These are phyloP conservation scores for Aspergillus puulaauensis DNA, from an alignment of 2,329 filamentous ascomycete species.

Conservation along the genomic window DNA sequence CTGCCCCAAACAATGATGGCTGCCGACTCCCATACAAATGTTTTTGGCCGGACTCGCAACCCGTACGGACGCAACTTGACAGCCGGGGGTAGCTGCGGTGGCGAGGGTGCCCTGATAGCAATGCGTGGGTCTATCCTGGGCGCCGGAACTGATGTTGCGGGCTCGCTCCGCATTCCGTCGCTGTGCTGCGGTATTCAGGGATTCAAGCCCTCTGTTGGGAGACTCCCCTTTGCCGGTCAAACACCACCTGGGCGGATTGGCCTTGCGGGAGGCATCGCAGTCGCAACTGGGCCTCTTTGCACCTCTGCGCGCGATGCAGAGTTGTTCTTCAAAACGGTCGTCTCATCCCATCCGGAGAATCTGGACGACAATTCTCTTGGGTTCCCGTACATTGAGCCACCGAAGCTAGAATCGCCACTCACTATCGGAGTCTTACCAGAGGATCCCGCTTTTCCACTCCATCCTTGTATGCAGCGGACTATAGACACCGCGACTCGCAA, in stretches of 20 bases:
- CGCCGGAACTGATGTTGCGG: constrained; percentile 59
- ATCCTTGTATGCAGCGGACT: constrained; percentile 23
- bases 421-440: constrained; percentile 23
- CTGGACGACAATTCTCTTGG: constrained; percentile 15
- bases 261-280: constrained; percentile 17
- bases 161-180: constrained; percentile 46
- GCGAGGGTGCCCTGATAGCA: constrained; percentile 61
- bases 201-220: constrained; percentile 45
- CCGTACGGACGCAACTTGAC: constrained; percentile 59
- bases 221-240: constrained; percentile 54
- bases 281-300: constrained; percentile 23
- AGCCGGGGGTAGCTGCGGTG: constrained; percentile 64
- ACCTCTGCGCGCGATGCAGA: constrained; percentile 16
- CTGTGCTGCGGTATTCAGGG: constrained; percentile 51
- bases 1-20: constrained; percentile 57
- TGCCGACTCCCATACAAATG: constrained; percentile 52
- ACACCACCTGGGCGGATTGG: constrained; percentile 16
- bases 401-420: background rate
- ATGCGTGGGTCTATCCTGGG: constrained; percentile 60
- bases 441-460: constrained; percentile 19
- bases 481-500: constrained; percentile 14
- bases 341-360: constrained; percentile 6
- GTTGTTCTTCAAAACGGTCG: constrained; percentile 13
- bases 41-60: constrained; percentile 63
- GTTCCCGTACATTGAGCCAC: constrained; percentile 12